Base-by-base conservation (phyloP, 179 eudicot genomes). In the Heliamphora pulchella region DNA sequence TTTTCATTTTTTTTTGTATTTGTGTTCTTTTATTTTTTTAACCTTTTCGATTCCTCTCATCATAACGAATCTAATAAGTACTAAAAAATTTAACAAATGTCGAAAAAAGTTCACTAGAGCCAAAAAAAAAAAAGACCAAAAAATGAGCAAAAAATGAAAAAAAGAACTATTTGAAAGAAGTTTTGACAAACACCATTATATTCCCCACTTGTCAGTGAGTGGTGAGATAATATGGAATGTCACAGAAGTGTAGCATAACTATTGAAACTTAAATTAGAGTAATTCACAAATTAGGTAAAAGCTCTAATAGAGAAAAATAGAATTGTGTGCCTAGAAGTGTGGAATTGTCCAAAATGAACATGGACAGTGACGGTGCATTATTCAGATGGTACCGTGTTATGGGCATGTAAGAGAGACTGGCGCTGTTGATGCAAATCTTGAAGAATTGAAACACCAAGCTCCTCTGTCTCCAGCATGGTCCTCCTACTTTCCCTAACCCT, bases 401-500 rank as follows among this genome's bases (percentile, higher is more conserved):
- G 54, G 58, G 92, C 90, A 64, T 87, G 88, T 20, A 87, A 76
- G 69, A 90, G 92, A 76, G 92, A 80, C 71, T 90, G 92, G 66
- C 92, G 77, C 71, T 89, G 92, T 79, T 84, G 87, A 61, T 88
- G 89, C 66, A 90, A 63, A 83, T 90, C 91, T 53, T 88, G 89
- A 74, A 90, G 92, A 78, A 90, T 85, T 59, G 91, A 90, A 61
- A 88, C 92, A 17, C 91, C 92, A 17, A 88, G 91, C 76, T 90
- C 92, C 80, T 90, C 92, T 2, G 92, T 90, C 85, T 90, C 91
- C 63, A 90, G 88, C 92, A 90, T 88, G 80, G 88, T 86, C 87
- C 81, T 87, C 81, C 92, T 84, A 80, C 92, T 81, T 22, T 90
- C 91, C 71, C 82, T 84, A 44, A 90, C 82, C 78, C 91, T 88